Base-by-base conservation (phyloP, 2,329 filamentous ascomycete species). In the Penicillium janthinellum region DNA sequence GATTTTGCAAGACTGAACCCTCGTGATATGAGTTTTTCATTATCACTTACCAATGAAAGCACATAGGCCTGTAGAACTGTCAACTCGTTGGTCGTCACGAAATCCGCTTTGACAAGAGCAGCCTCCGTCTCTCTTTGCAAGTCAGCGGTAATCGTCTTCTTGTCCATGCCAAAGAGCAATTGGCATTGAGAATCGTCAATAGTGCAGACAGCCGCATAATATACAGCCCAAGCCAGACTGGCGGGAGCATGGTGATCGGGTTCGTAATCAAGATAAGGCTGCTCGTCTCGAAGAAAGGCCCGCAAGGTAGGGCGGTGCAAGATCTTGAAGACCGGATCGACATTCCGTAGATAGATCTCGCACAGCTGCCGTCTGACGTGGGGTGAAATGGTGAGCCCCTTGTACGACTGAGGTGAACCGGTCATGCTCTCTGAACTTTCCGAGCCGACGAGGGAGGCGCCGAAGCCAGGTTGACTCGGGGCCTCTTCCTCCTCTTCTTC, bases 301-400 rank as follows among this genome's bases (percentile, higher is more conserved):
- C 66, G 57, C 28, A 75, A 54, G 5, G 70, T 70, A 10, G 72
- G 71, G 5, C 67, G 58, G 58, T 75, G 72, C 5, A 74, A 38
- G 10, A 75, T 66, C 53, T 73, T 74, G 54, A 74, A 72, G 6
- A 72, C 52, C 4, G 72, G 73, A 52, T 75, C 70, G 14, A 74
- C 67, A 31, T 68, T 70, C 2, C 57, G 50, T 12, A 73, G 15
- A 49, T 67, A 75, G 6, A 72, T 61, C 5, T 71, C 65, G 42
- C 61, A 67, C 11, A 75, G 57, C 10, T 57, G 64, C 25, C 59
- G 53, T 3, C 66, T 61, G 0, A 50, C 62, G 5, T 67, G 61
- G 1, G 64, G 54, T 7, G 59, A 31, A 14, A 66, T 60, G 7
- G 4, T 44, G n/a, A 59, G 20, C 15, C 51, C 58, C 38, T 38